Evolutionary conservation across 768 basidiomycete species (phyloP), one percentile per base, ranked within the genome.

Genomic region (Termitomyces titanicus): DNA sequence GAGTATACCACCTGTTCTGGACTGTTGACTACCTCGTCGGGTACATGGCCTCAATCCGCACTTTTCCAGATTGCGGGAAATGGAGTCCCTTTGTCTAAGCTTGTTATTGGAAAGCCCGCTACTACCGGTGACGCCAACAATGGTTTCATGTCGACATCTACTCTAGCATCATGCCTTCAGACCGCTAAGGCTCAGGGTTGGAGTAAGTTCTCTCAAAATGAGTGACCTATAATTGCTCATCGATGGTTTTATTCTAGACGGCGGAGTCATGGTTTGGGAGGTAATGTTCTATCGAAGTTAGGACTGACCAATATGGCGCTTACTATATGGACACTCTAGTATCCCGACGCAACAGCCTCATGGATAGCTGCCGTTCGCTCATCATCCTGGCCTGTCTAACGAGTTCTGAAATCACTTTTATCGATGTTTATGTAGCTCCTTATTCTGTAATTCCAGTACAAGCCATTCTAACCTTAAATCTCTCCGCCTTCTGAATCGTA

Each of bases 21-120:
- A 37, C 79, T 92, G 27, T 69, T 90, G 45, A 81, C 72, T 3
- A 66, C 76, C 1, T 88, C 86, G 7, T 83, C 84, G 4, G 73
- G 68, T 52, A 66, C 71, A 38, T 89, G 83, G 82, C 89, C 88
- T 8, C 51, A 83, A 37, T 77, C 85, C 0, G 76, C 87, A 0
- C 70, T 79, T 33, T 81, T 85, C 68, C 77, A 85, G 64, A 83
- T 85, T 57, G 78, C 79, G 46, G 75, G 76, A 1, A 79, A 70
- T 55, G 86, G 85, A 20, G 79, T 90, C 9, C 65, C 75, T 2
- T 63, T 82, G 43, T 67, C 78, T 65, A 90, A 92, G 69, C 74
- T 90, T 47, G 82, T 90, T 57, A 87, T 92, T 62, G 88, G 88
- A 4, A 92, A 92, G 68, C 88, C 88, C 1, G 83, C 81, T 1